Evolutionary conservation across 768 basidiomycete genomes (phyloP).

Genomic region (Pleurotus salmoneostramineus): DNA sequence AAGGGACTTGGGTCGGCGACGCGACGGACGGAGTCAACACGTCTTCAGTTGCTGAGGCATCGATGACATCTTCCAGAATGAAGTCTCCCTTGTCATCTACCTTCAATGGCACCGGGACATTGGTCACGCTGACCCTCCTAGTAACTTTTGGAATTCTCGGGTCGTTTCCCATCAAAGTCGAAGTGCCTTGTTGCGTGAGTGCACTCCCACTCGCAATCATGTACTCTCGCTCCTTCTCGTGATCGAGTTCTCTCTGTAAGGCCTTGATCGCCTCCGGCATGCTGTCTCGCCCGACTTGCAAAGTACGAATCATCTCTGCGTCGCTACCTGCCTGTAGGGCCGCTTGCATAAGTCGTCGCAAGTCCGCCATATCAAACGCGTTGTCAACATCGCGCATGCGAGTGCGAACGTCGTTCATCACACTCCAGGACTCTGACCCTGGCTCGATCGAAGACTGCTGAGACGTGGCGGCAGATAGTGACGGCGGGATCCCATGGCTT

Average conservation of each 20-base stretch:
- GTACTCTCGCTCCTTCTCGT: constrained; percentile 26
- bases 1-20: no score
- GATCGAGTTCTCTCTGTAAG: constrained; percentile 64
- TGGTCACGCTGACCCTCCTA: neutral
- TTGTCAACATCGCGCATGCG: constrained; percentile 45
- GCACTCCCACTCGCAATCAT: neutral
- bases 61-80: neutral
- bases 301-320: constrained; percentile 55
- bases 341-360: constrained; percentile 53
- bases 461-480: constrained; percentile 1
- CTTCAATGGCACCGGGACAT: neutral
- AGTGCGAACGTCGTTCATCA: constrained; percentile 15
- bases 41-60: neutral
- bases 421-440: constrained; percentile 15
- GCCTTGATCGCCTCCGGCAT: constrained; percentile 83
- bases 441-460: neutral
- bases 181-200: neutral
- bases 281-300: constrained; percentile 61
- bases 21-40: no score
- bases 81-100: neutral
- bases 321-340: constrained; percentile 60
- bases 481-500: no score
- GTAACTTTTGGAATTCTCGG: constrained; percentile 7
- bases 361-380: constrained; percentile 47
- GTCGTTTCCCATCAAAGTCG: constrained; percentile 8